phyloP scores from a whole-genome alignment of 78 protist species.

The Dictyostelium intermedium region DNA sequence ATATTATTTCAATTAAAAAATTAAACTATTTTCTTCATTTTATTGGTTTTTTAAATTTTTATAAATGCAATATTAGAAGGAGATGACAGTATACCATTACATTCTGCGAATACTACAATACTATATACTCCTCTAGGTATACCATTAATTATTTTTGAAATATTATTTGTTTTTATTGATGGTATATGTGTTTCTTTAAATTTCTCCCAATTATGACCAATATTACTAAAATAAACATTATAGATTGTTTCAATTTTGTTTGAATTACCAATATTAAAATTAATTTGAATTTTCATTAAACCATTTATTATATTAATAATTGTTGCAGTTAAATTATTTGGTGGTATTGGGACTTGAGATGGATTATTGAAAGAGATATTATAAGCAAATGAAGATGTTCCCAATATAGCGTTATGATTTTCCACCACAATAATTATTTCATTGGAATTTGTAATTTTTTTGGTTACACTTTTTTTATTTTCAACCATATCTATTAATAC shows the following conservation, averaged over 20 bases:
- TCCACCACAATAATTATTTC: not conserved
- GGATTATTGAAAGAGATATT: not conserved
- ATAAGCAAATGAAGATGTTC: not conserved
- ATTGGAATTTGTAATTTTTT: not conserved
- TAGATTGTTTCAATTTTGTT: not conserved
- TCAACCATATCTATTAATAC: not conserved
- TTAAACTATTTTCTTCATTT: not conserved
- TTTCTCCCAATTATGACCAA: not conserved
- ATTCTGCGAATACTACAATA: not conserved
- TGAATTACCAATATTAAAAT: not conserved
- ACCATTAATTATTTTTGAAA: not conserved
- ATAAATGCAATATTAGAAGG: not conserved
- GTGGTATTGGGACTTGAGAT: not conserved
- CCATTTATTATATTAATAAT: not conserved
- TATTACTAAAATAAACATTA: not conserved
- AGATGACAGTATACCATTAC: not conserved
- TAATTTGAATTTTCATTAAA: not conserved
- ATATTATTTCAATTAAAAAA: too few species aligned
- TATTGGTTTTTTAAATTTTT: not conserved
- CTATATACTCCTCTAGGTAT: not conserved
- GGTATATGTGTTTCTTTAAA: not conserved
- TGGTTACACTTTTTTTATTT: not conserved
- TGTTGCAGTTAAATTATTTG: not conserved
- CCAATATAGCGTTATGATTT: not conserved
- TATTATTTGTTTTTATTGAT: not conserved